Evolutionary conservation across 495 filamentous ascomycete genomes (phyloP), one percentile per base, ranked within the genome.

Genomic region (Niebla homalea): DNA sequence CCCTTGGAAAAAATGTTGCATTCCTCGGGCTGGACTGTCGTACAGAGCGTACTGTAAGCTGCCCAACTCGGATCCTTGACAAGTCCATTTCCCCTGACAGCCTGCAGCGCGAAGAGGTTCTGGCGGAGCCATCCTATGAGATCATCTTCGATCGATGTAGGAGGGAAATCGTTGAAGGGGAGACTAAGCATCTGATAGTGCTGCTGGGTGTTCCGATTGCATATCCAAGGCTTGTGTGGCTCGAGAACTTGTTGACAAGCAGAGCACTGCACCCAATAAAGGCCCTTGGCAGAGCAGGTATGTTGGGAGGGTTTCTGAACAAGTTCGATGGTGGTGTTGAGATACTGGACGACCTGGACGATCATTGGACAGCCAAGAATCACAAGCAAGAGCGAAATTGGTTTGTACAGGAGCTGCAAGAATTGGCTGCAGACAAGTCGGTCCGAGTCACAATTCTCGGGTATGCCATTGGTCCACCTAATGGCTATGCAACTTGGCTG

Each of bases 291-390:
- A 86, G 88, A 51, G 71, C 80, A 42, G 89, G 89, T 6, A 66
- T 93, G 60, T 73, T 97, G 39, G 85, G 87, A 25, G 76, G 79
- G 6, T 74, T 96, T 43, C 69, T 94, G 16, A 96, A 94, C 64
- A 84, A 80, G 49, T 87, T 93, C 59, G 89, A 95, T 59, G 89
- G 87, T 47, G 89, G 87, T 39, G 85, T 94, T 5, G 93, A 96
- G 65, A 85, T 98, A 15, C 73, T 94, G 23, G 92, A 97, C 65
- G 87, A 93, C 61, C 70, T 93, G 10, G 84, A 89, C 56, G 92
- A 98, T 63, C 90, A 97, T 60, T 98, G 92, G 92, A 94, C 92
- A 3, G 89, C 92, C 19, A 93, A 86, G 58, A 83, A 88, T 59
- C 87, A 95, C 66, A 97, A 97, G 61, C 64, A 70, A 11, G 92